Evolutionary conservation across 108 stramenopile genomes (phyloP).

Genomic region (Cyclotella baltica): DNA sequence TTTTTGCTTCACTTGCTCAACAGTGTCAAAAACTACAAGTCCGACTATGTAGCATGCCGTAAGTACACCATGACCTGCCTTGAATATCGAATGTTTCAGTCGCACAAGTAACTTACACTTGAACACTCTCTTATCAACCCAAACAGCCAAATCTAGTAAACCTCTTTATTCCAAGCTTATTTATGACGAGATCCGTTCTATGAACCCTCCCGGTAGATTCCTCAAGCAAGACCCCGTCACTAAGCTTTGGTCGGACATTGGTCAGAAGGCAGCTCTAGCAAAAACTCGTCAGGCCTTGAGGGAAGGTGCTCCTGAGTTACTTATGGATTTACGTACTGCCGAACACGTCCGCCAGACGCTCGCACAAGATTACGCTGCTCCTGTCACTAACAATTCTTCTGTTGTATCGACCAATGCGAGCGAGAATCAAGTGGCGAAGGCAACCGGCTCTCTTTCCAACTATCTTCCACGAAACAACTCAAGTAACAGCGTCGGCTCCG

Average conservation of each 20-base stretch:
- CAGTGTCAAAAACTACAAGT: conserved; percentile 74
- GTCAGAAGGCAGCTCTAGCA: conserved; percentile 85
- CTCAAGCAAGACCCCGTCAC: conserved; percentile 80
- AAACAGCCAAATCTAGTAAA: conserved; percentile 65
- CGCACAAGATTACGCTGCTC: no score
- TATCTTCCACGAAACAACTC: no score
- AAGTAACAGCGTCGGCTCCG: not conserved
- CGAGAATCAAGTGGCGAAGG: not conserved
- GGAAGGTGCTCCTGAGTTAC: conserved; percentile 83
- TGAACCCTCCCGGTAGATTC: conserved; percentile 80
- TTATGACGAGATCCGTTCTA: conserved; percentile 72
- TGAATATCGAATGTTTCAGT: not conserved
- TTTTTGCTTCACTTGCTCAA: not conserved
- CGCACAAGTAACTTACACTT: not conserved
- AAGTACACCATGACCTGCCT: conserved; percentile 5
- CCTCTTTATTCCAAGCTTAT: conserved; percentile 73
- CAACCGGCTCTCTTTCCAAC: not conserved
- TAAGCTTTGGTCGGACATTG: conserved; percentile 86
- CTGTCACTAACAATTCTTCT: no score
- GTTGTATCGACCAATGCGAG: no score
- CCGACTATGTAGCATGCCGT: conserved; percentile 77
- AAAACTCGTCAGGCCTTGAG: conserved; percentile 87
- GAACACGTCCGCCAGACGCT: no score
- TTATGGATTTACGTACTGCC: conserved; percentile 52
- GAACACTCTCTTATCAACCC: not conserved